Base-by-base conservation (phyloP, 495 filamentous ascomycete species). In the Ascodesmis nigricans region DNA sequence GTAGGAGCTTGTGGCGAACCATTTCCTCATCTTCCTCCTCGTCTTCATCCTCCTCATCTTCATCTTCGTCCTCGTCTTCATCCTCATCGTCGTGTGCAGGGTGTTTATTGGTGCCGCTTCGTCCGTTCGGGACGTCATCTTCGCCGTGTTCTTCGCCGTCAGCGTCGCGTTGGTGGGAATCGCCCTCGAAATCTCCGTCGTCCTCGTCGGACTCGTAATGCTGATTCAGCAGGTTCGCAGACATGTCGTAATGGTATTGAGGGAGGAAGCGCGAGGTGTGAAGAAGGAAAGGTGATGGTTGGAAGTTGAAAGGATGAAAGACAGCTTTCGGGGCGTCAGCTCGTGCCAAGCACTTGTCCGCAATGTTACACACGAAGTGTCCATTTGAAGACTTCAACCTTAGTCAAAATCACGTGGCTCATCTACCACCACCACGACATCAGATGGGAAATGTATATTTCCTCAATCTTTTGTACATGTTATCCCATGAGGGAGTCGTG, bases 1-100 rank as follows among this genome's bases (percentile, higher is more conserved):
- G 6, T 5, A 26, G 11, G 9, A 21, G 14, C 10, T 21, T 16
- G 13, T 13, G 29, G 43, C 54, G 42, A 43, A 59, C 58, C 31
- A 48, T 43, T 44, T 62, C 63, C n/a, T 65, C 63, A 0, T 64
- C 63, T 8, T 63, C 61, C 5, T 63, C 61, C 4, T 58, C 49
- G 1, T 54, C 53, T 5, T 60, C 58, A 5, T 54, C 53, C 6
- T 59, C 49, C 3, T 64, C 64, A 3, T 62, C 64, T 17, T 67
- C 66, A 5, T 66, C 61, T 9, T 59, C 58, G 9, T 64, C 62
- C 4, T 63, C 60, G 0, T 58, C 55, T 1, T 59, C 53, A n/a
- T 59, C 60, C 9, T 60, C 64, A 8, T 65, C 61, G 0, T 64
- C 64, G 15, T 56, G 21, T 36, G 3, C 33, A 21, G 3, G 30